These are phyloP conservation scores for Globisporangium middletonii DNA, from an alignment of 352 stramenopile genomes.

Conservation along the genomic window DNA sequence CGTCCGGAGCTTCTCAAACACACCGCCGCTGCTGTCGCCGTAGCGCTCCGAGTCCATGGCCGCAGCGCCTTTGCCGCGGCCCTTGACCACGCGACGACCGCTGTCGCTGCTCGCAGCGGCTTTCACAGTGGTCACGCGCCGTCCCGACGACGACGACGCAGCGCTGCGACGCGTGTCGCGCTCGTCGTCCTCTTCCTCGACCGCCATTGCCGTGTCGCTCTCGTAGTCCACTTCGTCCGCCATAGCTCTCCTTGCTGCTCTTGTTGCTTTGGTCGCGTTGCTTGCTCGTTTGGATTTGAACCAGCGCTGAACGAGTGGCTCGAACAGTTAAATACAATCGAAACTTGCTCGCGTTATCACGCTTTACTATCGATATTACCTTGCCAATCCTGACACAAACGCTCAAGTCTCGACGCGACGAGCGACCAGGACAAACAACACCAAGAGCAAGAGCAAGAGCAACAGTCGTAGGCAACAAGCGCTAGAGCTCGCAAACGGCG, in stretches of 20 bases:
- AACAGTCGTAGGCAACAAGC: too few relatives aligned
- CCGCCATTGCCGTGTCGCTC: slow-evolving; percentile 80
- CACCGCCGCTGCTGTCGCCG: slow-evolving; percentile 53
- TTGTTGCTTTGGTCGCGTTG: not conserved
- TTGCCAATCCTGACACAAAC: too few relatives aligned
- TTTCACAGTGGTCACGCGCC: slow-evolving; percentile 1
- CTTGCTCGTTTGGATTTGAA: not conserved
- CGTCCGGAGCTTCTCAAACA: slow-evolving; percentile 72
- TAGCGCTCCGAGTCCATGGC: slow-evolving; percentile 78
- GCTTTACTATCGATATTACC: too few relatives aligned
- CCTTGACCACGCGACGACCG: slow-evolving; percentile 51
- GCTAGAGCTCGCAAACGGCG: too few relatives aligned
- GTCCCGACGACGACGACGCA: not conserved
- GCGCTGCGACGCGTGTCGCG: slow-evolving; percentile 13
- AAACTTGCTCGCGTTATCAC: too few relatives aligned
- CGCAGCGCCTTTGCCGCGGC: slow-evolving; percentile 50
- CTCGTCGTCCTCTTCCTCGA: slow-evolving; percentile 67
- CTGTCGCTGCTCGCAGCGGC: not conserved
- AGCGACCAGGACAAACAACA: too few relatives aligned
- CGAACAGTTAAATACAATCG: too few relatives aligned
- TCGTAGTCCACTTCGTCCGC: slow-evolving; percentile 85
- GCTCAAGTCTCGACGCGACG: too few relatives aligned
- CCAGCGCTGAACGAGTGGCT: too few relatives aligned
- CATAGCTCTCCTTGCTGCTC: slow-evolving; percentile 26
- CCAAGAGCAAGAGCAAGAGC: too few relatives aligned